Evolutionary conservation across 768 basidiomycete genomes (phyloP).

Genomic region (Leccinum fibrillosum): DNA sequence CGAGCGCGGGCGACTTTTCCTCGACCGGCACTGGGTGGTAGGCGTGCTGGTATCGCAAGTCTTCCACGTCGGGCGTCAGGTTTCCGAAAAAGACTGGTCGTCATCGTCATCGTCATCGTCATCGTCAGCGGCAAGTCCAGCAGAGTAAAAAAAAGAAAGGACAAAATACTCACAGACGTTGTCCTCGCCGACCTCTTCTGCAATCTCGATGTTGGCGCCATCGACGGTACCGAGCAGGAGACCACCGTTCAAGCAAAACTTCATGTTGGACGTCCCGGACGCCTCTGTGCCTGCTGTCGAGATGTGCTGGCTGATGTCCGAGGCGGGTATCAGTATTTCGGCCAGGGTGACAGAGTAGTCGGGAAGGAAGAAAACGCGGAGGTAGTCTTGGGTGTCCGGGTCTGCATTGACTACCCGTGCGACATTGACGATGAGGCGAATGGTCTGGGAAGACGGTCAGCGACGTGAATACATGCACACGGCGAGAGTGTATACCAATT

Average conservation of each 20-base stretch:
- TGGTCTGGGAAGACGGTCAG: slow-evolving; percentile 50
- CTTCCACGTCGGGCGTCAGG: slow-evolving; percentile 83
- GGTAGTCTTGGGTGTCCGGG: slow-evolving; percentile 81
- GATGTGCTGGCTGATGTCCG: slow-evolving; percentile 95
- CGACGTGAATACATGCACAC: not conserved
- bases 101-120: not conserved
- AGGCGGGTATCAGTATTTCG: slow-evolving; percentile 85
- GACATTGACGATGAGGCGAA: slow-evolving; percentile 91
- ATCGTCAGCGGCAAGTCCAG: not conserved
- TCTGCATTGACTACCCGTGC: slow-evolving; percentile 67
- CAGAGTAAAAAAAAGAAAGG: not conserved
- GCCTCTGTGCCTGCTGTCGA: slow-evolving; percentile 96
- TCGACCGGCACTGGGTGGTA: slow-evolving; percentile 82
- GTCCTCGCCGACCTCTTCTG: slow-evolving; percentile 89
- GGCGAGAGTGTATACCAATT: slow-evolving; percentile 50
- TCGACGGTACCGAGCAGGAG: slow-evolving; percentile 88
- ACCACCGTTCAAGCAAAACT: slow-evolving; percentile 90
- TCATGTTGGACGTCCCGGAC: slow-evolving; percentile 81
- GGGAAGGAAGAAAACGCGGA: slow-evolving; percentile 91
- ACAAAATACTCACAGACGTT: slow-evolving; percentile 63
- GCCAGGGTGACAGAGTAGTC: slow-evolving; percentile 89
- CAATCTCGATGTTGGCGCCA: slow-evolving; percentile 96
- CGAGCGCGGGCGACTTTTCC: slow-evolving; percentile 79
- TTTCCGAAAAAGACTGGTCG: slow-evolving; percentile 83
- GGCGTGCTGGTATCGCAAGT: slow-evolving; percentile 79